Percentiles rank a stretch among this genome's conserved stretches.
These are phyloP conservation scores for Zymoseptoria tritici DNA, from an alignment of 2,329 filamentous ascomycete species.

Conservation along the genomic window DNA sequence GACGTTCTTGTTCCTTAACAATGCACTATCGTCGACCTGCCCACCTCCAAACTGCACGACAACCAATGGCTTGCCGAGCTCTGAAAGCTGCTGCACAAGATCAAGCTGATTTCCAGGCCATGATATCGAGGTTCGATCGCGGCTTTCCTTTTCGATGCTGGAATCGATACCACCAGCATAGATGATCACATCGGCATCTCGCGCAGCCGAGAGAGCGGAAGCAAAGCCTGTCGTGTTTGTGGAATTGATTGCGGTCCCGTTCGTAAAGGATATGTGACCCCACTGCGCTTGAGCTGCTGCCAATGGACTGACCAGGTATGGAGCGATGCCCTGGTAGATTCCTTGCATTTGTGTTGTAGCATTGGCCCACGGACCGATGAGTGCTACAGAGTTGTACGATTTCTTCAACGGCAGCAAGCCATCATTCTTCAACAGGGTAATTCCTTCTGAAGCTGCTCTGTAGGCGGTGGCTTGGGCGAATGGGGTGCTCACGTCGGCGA, in stretches of 20 bases:
- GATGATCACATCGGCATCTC: constrained; percentile 16
- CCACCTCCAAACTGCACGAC: constrained; percentile 39
- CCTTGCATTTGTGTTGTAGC: constrained; percentile 49
- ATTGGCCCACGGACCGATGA: constrained; percentile 51
- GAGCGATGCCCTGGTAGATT: constrained; percentile 38
- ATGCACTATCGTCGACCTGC: constrained; percentile 36
- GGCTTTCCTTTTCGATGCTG: constrained; percentile 35
- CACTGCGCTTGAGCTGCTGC: constrained; percentile 12
- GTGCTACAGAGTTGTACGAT: constrained; percentile 36
- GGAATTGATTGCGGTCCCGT: constrained; percentile 14
- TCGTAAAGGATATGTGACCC: constrained; percentile 7
- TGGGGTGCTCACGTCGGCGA: constrained; percentile 46
- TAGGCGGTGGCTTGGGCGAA: constrained; percentile 47
- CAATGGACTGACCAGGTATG: constrained; percentile 17
- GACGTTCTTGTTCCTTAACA: constrained; percentile 34
- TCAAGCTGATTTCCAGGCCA: constrained; percentile 39
- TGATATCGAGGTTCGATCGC: constrained; percentile 35
- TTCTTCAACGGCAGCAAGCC: constrained; percentile 33
- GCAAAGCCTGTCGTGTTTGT: constrained; percentile 13
- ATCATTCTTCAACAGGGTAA: constrained; percentile 45
- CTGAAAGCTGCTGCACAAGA: constrained; percentile 32
- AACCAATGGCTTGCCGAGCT: constrained; percentile 34
- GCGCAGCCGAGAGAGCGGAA: constrained; percentile 12
- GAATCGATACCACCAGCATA: constrained; percentile 29
- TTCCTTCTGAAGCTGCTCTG: constrained; percentile 40